Percentiles rank a stretch among this genome's conserved stretches.
phyloP scores from a whole-genome alignment of 2,329 filamentous ascomycete genomes.

The Pestalotiopsis sp. region DNA sequence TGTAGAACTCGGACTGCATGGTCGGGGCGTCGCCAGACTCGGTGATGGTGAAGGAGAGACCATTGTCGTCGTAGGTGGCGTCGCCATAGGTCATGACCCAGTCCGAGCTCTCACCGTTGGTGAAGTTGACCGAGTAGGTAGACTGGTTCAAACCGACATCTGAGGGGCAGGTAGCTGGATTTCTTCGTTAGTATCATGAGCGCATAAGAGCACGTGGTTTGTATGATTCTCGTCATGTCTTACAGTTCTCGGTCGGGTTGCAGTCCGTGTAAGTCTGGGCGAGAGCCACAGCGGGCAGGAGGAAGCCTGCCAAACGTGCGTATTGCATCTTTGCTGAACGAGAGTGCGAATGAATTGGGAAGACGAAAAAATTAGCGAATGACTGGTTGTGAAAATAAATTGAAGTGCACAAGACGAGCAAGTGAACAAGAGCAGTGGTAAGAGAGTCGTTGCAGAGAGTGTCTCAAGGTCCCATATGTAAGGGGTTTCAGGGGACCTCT shows the following conservation, averaged over 20 bases:
- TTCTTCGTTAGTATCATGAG: background rate
- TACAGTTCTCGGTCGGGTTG: conserved; percentile 13
- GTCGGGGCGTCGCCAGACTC: conserved; percentile 54
- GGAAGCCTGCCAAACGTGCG: conserved; percentile 4
- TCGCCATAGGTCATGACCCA: conserved; percentile 9
- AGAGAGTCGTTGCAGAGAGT: background rate
- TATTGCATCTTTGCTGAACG: conserved; percentile 10
- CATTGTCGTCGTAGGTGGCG: conserved; percentile 12
- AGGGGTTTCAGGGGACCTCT: conserved; percentile 2
- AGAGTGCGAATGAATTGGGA: background rate
- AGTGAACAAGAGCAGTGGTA: background rate
- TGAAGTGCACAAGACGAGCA: background rate
- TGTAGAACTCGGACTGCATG: conserved; percentile 71
- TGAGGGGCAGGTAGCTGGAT: conserved; percentile 54
- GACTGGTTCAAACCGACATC: conserved; percentile 65
- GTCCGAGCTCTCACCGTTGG: conserved; percentile 54
- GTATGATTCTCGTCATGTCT: background rate
- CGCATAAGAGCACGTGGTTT: too few relatives aligned
- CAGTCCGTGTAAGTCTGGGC: conserved; percentile 17
- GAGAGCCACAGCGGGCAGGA: conserved; percentile 14
- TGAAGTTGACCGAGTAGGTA: conserved; percentile 57
- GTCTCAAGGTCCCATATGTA: background rate
- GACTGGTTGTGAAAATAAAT: background rate
- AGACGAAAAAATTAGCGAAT: background rate
- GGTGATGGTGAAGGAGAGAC: conserved; percentile 51